These are phyloP conservation scores for Globisporangium sylvaticum DNA, from an alignment of 352 stramenopile species.

Conservation along the genomic window DNA sequence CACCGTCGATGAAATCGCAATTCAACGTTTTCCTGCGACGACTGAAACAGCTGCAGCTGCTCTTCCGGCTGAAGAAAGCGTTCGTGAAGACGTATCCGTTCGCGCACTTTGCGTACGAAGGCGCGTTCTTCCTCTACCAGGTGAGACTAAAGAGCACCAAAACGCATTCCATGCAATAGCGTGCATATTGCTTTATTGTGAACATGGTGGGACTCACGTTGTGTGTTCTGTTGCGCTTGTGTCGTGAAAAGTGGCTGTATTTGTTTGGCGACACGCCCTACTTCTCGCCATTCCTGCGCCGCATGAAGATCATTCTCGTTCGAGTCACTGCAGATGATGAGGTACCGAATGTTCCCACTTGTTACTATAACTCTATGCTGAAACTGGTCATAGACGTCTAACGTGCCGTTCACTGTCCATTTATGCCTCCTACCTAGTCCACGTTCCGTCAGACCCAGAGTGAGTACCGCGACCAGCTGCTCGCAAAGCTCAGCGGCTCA, in stretches of 20 bases:
- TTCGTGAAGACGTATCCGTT: constrained; percentile 76
- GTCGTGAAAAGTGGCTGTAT: constrained; percentile 65
- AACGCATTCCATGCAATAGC: not conserved
- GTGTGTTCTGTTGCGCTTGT: constrained; percentile 1
- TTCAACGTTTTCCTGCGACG: constrained; percentile 42
- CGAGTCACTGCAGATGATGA: constrained; percentile 69
- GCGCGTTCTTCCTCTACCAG: constrained; percentile 79
- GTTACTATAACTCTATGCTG: not conserved
- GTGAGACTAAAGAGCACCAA: constrained; percentile 15
- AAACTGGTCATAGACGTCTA: not conserved
- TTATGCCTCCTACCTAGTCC: constrained; percentile 20
- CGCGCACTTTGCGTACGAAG: constrained; percentile 76
- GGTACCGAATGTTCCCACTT: constrained; percentile 18
- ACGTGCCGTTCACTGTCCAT: not conserved
- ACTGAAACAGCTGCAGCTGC: constrained; percentile 41
- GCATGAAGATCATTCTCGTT: constrained; percentile 72
- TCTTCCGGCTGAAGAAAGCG: constrained; percentile 43
- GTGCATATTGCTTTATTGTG: not conserved
- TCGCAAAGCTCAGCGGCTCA: constrained; percentile 42
- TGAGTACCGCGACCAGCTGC: constrained; percentile 43
- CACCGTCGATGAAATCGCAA: constrained; percentile 1
- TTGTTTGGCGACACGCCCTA: constrained; percentile 80
- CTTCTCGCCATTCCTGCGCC: constrained; percentile 74
- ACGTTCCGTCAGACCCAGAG: constrained; percentile 51
- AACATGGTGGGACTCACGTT: not conserved